Conservation (phyloP, 75 land plant species). For the Larix kaempferi region DNA sequence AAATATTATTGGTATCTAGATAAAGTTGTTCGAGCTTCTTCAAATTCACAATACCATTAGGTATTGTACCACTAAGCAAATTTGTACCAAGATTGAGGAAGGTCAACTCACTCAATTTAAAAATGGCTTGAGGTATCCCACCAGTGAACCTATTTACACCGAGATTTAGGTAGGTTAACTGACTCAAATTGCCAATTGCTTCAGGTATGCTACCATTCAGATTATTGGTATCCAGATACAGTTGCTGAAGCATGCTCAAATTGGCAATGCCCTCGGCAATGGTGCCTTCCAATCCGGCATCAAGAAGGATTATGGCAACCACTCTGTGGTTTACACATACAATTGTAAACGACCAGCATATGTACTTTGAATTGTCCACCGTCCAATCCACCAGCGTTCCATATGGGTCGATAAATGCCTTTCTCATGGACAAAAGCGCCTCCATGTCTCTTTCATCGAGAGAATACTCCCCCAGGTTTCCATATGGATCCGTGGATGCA, state of each 20-base stretch:
- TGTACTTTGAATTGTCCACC: too few relatives aligned
- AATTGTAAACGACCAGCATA: too few relatives aligned
- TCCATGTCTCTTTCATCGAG: too few relatives aligned
- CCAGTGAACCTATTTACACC: constrained; percentile 26
- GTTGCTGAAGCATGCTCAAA: not conserved
- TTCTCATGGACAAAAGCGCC: too few relatives aligned
- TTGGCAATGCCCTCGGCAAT: not conserved
- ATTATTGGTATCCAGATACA: not conserved
- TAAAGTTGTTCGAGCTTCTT: constrained; percentile 12
- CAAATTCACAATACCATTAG: constrained; percentile 28
- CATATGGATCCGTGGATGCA: too few relatives aligned
- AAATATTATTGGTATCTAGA: constrained; percentile 21
- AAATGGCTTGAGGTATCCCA: constrained; percentile 21
- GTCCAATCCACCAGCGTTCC: too few relatives aligned
- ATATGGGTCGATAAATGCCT: too few relatives aligned
- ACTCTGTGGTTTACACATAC: too few relatives aligned
- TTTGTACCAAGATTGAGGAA: constrained; percentile 21
- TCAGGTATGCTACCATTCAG: not conserved
- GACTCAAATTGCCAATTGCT: not conserved
- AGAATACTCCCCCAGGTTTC: too few relatives aligned
- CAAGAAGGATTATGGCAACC: too few relatives aligned
- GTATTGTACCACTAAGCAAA: constrained; percentile 36
- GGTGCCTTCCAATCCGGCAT: too few relatives aligned
- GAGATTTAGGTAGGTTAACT: not conserved
- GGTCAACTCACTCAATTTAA: constrained; percentile 23